These are phyloP conservation scores for Yamadazyma sp. DNA, from an alignment of 1,139 yeast genomes.

Conservation along the genomic window DNA sequence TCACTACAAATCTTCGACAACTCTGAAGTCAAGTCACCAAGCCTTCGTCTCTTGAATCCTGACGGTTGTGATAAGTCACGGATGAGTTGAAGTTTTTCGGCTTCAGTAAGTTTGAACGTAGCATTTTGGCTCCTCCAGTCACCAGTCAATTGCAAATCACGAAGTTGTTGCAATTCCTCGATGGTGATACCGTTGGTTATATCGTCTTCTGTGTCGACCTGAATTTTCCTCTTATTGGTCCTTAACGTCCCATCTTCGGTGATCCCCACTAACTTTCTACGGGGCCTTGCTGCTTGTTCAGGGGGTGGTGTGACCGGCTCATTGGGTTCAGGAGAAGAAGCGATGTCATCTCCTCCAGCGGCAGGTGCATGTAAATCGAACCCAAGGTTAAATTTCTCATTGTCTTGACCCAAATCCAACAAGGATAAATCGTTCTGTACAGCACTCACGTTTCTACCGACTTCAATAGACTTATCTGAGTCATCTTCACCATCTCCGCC, in stretches of 20 bases:
- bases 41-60: slow-evolving; percentile 21
- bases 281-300: slow-evolving; percentile 17
- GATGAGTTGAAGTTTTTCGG: slow-evolving; percentile 37
- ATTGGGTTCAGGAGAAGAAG: slow-evolving; percentile 15
- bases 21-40: slow-evolving; percentile 39
- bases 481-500: slow-evolving; percentile 12
- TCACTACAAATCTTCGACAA: slow-evolving; percentile 32
- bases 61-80: slow-evolving; percentile 36
- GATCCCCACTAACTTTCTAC: slow-evolving; percentile 32
- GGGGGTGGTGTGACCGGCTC: slow-evolving; percentile 18
- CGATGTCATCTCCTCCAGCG: slow-evolving; percentile 23
- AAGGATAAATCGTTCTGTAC: slow-evolving; percentile 31
- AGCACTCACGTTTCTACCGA: slow-evolving; percentile 42
- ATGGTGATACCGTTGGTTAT: slow-evolving; percentile 37
- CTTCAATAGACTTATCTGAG: slow-evolving; percentile 43
- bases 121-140: slow-evolving; percentile 20
- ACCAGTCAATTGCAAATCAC: slow-evolving; percentile 23
- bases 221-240: slow-evolving; percentile 40
- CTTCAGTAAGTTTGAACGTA: slow-evolving; percentile 28
- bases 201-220: slow-evolving; percentile 34
- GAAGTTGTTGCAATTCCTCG: slow-evolving; percentile 33
- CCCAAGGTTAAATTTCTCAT: slow-evolving; percentile 17
- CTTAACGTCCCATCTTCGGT: slow-evolving; percentile 41
- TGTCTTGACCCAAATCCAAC: slow-evolving; percentile 22
- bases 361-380: slow-evolving; percentile 32